These are phyloP conservation scores for Coriolopsis trogii DNA, from an alignment of 1,284 basidiomycete species.

Conservation along the genomic window DNA sequence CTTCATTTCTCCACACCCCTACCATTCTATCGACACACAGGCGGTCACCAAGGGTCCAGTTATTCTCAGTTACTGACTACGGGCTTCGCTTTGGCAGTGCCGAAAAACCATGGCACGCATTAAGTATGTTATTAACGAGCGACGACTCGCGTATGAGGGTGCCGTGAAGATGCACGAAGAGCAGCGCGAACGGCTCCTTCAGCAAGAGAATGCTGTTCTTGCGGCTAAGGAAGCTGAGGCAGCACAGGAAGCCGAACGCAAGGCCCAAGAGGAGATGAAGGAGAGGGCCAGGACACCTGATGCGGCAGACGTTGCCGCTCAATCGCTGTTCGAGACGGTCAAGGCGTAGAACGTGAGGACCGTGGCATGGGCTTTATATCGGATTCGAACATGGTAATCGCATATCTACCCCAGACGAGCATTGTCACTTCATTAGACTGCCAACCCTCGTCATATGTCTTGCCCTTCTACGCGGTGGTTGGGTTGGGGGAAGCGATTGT, in stretches of 20 bases:
- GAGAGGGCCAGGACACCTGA: slow-evolving; percentile 19
- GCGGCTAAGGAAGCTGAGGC: slow-evolving; percentile 27
- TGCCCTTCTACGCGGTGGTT: too few relatives aligned
- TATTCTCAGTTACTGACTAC: too few relatives aligned
- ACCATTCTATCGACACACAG: too few relatives aligned
- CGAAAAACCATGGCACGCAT: slow-evolving; percentile 97
- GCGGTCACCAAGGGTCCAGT: too few relatives aligned
- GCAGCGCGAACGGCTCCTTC: slow-evolving; percentile 22
- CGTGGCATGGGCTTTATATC: slow-evolving; percentile 3
- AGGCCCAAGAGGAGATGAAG: slow-evolving; percentile 28
- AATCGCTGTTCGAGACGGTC: slow-evolving; percentile 31
- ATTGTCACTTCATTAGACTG: neutral
- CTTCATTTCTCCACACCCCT: neutral
- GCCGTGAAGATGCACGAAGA: slow-evolving; percentile 50
- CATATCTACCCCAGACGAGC: neutral
- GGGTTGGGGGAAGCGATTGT: too few relatives aligned
- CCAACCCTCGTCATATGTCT: neutral
- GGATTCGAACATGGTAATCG: slow-evolving; percentile 15
- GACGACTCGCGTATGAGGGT: slow-evolving; percentile 82
- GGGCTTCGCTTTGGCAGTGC: slow-evolving; percentile 52
- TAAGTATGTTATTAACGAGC: slow-evolving; percentile 92
- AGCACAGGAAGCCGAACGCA: too few relatives aligned
- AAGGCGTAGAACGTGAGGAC: slow-evolving; percentile 5
- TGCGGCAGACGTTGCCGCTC: slow-evolving; percentile 28
- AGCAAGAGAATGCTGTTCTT: slow-evolving; percentile 15